Evolutionary conservation across 208 protist genomes (phyloP).

Genomic region (Trichomonas gallinae): DNA sequence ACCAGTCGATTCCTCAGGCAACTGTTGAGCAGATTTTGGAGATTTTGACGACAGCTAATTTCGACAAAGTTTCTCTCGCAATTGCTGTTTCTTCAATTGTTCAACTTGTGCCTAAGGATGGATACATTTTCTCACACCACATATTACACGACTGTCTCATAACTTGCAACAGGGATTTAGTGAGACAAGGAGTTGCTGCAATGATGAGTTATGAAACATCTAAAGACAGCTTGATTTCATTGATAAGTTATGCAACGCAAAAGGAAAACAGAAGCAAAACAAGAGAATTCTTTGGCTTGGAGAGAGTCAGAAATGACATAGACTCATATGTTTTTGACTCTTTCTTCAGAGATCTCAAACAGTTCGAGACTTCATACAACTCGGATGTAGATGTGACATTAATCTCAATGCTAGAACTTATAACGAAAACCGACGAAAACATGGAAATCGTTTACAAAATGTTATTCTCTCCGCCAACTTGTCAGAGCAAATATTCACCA

Average conservation of each 20-base stretch:
- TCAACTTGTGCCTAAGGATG: neutral
- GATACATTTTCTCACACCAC: neutral
- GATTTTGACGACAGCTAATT: neutral
- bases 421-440: neutral
- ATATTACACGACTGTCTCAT: neutral
- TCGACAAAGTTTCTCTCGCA: neutral
- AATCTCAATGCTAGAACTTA: neutral
- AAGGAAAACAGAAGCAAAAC: neutral
- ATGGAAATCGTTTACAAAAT: neutral
- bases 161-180: neutral
- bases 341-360: neutral
- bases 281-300: neutral
- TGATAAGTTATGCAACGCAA: neutral
- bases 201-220: neutral
- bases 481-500: neutral
- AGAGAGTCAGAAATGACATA: neutral
- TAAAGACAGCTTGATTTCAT: neutral
- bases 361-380: neutral
- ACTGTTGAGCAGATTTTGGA: neutral
- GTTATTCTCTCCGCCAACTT: neutral
- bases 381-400: neutral
- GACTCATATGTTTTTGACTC: neutral
- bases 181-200: neutral
- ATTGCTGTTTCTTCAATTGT: neutral
- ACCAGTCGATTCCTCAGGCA: neutral